Base-by-base conservation (phyloP, 495 filamentous ascomycete species). In the Daldinia concentrica region DNA sequence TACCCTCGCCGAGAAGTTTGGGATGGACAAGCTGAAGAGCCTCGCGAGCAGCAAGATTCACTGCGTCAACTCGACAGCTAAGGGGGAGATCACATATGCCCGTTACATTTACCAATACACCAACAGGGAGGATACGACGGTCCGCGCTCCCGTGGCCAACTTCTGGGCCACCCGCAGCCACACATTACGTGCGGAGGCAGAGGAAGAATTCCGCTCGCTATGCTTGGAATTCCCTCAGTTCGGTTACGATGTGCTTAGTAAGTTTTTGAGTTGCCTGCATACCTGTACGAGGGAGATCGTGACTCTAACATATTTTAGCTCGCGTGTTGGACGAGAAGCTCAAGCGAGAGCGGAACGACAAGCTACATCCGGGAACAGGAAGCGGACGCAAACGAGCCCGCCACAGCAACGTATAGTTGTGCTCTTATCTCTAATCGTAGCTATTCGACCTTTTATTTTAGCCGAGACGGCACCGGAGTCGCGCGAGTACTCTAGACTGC, bases 161-260 rank as follows among this genome's bases (percentile, higher is more conserved):
- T 97, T 95, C 82, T 98, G 94, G 94, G 93, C 93, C 2, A 87
- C 88, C 52, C 84, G 91, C 62, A 90, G 88, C 66, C 92, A 95
- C 82, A 86, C 91, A 27, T 82, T 97, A 62, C 89, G 94, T 24
- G 86, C 93, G 74, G 92, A 95, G 77, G 92, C 93, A 36, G 91
- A 94, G 76, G 87, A 90, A 0, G 90, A 92, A 74, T 97, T 97
- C 83, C 85, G 88, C 73, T 77, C 82, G 57, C 87, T 97, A 79
- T 96, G 95, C 81, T 81, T 96, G 60, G 92, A 97, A 78, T 94
- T 90, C 71, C 95, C 94, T 15, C 90, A 95, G 74, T 97, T 98
- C 68, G 89, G 89, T 36, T 97, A 91, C 79, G 95, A 98, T 80
- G 91, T 98, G n/a, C 85, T 97, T 26, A 86, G 85, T 86, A 81